These are phyloP conservation scores for Clarireedia hainanense DNA, from an alignment of 2,329 filamentous ascomycete species.

Conservation along the genomic window DNA sequence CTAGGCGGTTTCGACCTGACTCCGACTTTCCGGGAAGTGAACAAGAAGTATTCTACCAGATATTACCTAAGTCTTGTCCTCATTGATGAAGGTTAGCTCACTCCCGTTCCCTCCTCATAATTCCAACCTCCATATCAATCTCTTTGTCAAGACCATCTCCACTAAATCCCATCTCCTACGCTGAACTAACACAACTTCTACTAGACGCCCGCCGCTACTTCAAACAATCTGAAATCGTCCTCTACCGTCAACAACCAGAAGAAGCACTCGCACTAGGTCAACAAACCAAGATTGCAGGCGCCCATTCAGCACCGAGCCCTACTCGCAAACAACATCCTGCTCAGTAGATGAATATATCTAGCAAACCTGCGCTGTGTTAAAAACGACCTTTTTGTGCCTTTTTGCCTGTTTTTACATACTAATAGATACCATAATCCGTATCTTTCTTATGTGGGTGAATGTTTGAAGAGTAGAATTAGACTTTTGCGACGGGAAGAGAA, in stretches of 20 bases:
- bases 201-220: conserved; percentile 92
- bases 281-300: conserved; percentile 29
- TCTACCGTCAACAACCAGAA: conserved; percentile 75
- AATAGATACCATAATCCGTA: conserved; percentile 1
- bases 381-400: neutral
- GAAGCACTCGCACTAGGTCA: conserved; percentile 32
- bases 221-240: conserved; percentile 97
- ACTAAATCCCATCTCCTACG: conserved; percentile 1
- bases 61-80: conserved; percentile 96
- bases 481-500: too few species aligned
- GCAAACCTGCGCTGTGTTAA: too few species aligned
- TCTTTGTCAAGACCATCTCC: neutral
- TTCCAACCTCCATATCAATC: too few species aligned
- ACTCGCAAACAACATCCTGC: conserved; percentile 2
- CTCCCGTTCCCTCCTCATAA: too few species aligned
- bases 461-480: too few species aligned
- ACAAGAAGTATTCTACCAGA: conserved; percentile 98
- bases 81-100: conserved; percentile 73
- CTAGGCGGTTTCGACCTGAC: conserved; percentile 95
- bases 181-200: neutral
- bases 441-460: too few species aligned
- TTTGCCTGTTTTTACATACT: neutral
- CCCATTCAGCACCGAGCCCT: conserved; percentile 25
- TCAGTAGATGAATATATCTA: neutral
- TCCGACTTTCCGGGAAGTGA: conserved; percentile 96